phyloP scores from a whole-genome alignment of 345 rosid species.

The Corchorus capsularis region DNA sequence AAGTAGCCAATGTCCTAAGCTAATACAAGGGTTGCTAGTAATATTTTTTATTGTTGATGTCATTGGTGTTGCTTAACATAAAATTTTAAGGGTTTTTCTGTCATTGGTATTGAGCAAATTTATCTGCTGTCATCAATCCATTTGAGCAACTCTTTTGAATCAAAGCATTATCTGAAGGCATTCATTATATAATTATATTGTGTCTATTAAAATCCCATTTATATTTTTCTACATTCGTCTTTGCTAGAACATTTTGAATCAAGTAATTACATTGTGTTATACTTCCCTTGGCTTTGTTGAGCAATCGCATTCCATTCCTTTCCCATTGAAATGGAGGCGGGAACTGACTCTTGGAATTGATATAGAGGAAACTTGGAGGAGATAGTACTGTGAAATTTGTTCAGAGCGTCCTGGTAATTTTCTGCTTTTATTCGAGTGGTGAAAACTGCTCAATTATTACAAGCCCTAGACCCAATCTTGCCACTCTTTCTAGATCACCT shows the following conservation, averaged over 20 bases:
- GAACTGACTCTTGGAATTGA: neutral
- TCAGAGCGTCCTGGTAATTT: neutral
- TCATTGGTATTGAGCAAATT: neutral
- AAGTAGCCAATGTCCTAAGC: neutral
- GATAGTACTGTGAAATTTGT: neutral
- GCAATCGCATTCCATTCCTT: neutral
- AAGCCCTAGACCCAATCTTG: no score
- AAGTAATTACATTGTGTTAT: neutral
- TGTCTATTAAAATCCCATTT: neutral
- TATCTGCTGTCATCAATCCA: conserved; percentile 5
- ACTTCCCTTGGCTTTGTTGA: neutral
- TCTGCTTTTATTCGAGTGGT: neutral
- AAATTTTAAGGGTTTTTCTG: neutral
- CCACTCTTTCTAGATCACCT: no score
- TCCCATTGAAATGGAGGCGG: neutral
- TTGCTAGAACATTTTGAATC: neutral
- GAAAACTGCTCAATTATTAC: no score
- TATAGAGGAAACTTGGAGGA: neutral
- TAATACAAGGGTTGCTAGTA: neutral
- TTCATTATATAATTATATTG: neutral
- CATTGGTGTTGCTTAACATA: neutral
- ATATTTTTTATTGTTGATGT: neutral
- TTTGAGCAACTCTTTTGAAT: neutral
- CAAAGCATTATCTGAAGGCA: neutral
- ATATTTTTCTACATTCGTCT: neutral